Conservation (phyloP, 179 eudicot species). For the Spinacia oleracea region DNA sequence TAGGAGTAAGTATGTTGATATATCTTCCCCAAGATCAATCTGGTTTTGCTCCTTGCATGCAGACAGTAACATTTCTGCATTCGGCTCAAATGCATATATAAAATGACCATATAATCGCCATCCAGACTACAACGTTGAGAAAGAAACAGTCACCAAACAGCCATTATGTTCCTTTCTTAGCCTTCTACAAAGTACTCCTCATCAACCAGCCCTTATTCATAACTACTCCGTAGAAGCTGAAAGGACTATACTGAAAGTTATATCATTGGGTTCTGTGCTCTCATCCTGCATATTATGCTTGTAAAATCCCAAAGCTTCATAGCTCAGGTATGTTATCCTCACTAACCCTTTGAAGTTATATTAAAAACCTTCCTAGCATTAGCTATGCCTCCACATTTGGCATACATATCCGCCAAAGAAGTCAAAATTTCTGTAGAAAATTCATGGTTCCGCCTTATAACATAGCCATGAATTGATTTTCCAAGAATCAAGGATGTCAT, state of each 20-base stretch:
- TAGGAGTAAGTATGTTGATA: constrained; percentile 22
- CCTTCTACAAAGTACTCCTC: constrained; percentile 48
- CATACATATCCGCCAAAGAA: constrained; percentile 73
- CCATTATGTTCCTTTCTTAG: constrained; percentile 37
- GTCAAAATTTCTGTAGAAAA: constrained; percentile 59
- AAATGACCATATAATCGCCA: constrained; percentile 30
- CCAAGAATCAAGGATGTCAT: constrained; percentile 45
- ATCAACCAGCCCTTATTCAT: constrained; percentile 63
- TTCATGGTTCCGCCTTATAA: constrained; percentile 32
- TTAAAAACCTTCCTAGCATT: constrained; percentile 42
- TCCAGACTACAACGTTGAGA: constrained; percentile 31
- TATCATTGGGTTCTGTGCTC: constrained; percentile 64
- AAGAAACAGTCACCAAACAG: constrained; percentile 37
- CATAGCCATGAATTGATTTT: constrained; percentile 64
- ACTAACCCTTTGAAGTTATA: constrained; percentile 37
- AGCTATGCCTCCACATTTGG: constrained; percentile 51
- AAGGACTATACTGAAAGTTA: constrained; percentile 69
- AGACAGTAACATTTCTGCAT: constrained; percentile 32
- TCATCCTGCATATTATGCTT: constrained; percentile 45
- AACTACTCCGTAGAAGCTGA: constrained; percentile 76
- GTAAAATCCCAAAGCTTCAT: constrained; percentile 49
- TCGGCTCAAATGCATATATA: constrained; percentile 25
- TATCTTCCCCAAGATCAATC: constrained; percentile 28
- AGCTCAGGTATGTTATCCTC: constrained; percentile 46
- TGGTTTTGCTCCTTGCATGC: constrained; percentile 33